Evolutionary conservation across 208 protist species (phyloP).

Genomic region (Wallacemonas sp.): DNA sequence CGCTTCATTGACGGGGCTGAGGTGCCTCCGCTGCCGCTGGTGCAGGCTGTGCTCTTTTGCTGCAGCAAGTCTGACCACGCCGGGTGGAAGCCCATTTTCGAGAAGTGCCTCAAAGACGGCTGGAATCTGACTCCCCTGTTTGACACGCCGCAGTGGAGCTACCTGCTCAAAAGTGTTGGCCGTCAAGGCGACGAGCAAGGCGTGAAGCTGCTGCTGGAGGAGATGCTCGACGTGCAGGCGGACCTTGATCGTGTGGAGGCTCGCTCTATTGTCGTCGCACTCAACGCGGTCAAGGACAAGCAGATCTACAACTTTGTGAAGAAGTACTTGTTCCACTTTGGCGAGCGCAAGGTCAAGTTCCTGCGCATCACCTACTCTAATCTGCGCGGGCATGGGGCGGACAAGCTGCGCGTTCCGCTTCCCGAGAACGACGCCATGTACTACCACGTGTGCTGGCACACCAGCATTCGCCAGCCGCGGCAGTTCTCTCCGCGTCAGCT

Average conservation of each 20-base stretch:
- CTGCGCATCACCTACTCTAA: constrained; percentile 80
- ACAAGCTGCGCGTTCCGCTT: constrained; percentile 72
- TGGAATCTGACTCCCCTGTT: constrained; percentile 89
- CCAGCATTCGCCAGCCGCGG: constrained; percentile 69
- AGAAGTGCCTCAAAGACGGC: constrained; percentile 67
- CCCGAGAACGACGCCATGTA: constrained; percentile 89
- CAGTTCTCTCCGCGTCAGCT: constrained; percentile 88
- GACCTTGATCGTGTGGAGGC: constrained; percentile 84
- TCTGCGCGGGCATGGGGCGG: constrained; percentile 82
- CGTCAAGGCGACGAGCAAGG: constrained; percentile 78
- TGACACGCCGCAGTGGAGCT: constrained; percentile 83
- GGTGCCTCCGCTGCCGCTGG: constrained; percentile 63
- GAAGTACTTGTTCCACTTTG: constrained; percentile 87
- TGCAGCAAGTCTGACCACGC: constrained; percentile 68
- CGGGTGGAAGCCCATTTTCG: constrained; percentile 75
- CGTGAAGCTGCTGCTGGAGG: constrained; percentile 69
- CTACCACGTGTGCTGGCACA: constrained; percentile 91
- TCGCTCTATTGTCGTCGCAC: constrained; percentile 71
- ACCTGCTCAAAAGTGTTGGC: constrained; percentile 80
- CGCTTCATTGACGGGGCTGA: constrained; percentile 56
- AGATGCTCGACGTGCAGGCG: constrained; percentile 89
- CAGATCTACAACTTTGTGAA: constrained; percentile 86
- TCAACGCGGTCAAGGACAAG: constrained; percentile 78
- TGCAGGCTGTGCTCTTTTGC: constrained; percentile 83
- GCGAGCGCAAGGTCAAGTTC: constrained; percentile 87